Conservation (phyloP, 495 filamentous ascomycete genomes). For the Wilcoxina mikolae region DNA sequence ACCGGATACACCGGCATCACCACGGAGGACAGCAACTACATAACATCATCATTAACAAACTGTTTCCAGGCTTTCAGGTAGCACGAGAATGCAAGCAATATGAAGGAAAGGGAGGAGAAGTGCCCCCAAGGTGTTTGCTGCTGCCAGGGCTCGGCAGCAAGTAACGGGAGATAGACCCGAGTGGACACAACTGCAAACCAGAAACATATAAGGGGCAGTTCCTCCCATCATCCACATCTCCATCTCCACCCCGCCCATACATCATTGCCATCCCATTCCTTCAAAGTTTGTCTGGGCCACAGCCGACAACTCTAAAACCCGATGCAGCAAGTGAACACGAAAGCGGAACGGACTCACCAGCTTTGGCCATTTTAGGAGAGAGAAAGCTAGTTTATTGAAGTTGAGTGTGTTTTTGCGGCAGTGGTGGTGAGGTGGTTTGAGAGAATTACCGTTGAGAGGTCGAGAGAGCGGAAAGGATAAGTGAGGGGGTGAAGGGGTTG, state of each 20-base stretch:
- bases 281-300: background rate
- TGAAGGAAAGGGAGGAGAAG: background rate
- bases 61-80: background rate
- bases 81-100: background rate
- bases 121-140: conserved; percentile 6
- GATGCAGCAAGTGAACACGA: background rate
- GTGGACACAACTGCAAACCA: background rate
- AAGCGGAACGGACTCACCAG: conserved; percentile 47
- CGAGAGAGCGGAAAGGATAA: too few relatives aligned
- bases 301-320: background rate
- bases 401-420: too few relatives aligned
- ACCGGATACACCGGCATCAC: conserved; percentile 84
- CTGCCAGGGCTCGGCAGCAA: background rate
- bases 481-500: too few relatives aligned
- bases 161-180: background rate
- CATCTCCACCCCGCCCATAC: background rate
- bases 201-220: background rate
- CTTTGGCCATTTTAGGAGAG: conserved; percentile 97
- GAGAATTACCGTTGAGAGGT: too few relatives aligned
- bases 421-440: too few relatives aligned
- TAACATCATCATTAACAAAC: background rate
- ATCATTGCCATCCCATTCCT: background rate
- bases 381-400: too few relatives aligned
- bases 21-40: conserved; percentile 85
- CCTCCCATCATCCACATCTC: background rate